A percentile compares a stretch with the other conserved stretches of the same genome.
phyloP scores from a whole-genome alignment of 805 yeast genomes.

The Cyberlindnera japonica region DNA sequence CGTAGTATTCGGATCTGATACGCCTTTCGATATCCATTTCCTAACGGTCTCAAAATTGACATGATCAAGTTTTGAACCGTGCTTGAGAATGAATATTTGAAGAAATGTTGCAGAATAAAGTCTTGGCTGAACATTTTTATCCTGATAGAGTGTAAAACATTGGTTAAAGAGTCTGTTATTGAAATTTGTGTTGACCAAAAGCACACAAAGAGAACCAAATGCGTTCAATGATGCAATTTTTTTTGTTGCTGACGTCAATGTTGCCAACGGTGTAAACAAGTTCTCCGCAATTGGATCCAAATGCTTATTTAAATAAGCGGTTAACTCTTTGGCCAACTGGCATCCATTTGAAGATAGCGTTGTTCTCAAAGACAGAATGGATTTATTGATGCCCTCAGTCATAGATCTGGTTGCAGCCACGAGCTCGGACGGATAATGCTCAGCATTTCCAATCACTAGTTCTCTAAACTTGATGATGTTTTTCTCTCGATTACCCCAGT shows the following conservation, averaged over 20 bases:
- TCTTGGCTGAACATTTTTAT: conserved; percentile 70
- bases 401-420: conserved; percentile 34
- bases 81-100: conserved; percentile 54
- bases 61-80: conserved; percentile 34
- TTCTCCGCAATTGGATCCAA: conserved; percentile 34
- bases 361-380: conserved; percentile 74
- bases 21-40: conserved; percentile 52
- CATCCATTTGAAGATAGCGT: conserved; percentile 76
- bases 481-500: conserved; percentile 77
- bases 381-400: conserved; percentile 60
- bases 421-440: conserved; percentile 37
- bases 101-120: conserved; percentile 68
- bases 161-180: conserved; percentile 48
- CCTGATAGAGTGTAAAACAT: conserved; percentile 50
- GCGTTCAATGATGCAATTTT: conserved; percentile 34
- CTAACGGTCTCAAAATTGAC: conserved; percentile 41
- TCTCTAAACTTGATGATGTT: conserved; percentile 54
- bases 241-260: conserved; percentile 36
- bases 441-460: conserved; percentile 55
- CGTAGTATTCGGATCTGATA: conserved; percentile 74
- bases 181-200: conserved; percentile 54
- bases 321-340: conserved; percentile 66
- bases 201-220: conserved; percentile 39
- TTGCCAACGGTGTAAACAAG: conserved; percentile 31
- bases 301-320: conserved; percentile 24